Base-by-base conservation (phyloP, 306 rosid species). In the Cucumis hystrix region DNA sequence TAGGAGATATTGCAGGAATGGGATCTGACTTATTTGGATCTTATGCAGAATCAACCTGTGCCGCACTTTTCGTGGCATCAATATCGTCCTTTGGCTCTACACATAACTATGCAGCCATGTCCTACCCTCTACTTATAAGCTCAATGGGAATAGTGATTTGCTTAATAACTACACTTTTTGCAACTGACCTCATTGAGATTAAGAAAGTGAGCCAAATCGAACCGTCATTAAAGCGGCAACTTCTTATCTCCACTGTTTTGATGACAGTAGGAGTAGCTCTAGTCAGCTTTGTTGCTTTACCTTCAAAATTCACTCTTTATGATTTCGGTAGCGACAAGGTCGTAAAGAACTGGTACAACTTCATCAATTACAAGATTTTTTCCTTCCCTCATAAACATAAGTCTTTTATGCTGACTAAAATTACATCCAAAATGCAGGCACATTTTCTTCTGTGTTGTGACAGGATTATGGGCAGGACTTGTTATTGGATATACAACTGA, bases 1-100 rank as follows among this genome's bases (percentile, higher is more conserved):
- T 88, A 17, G 96, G 96, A 84, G 92, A 90, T 75, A 88, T 90
- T 35, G 92, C 92, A 20, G 92, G 96, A 28, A 90, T 90, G 92
- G 91, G 96, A 61, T 90, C 96, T 17, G 96, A 88, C 68, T 85
- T 85, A 16, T 90, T 90, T 25, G 92, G 92, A 76, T 91, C 91
- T 23, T 91, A 88, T 67, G 96, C 91, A 2, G 93, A 91, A 83
- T 82, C 92, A 69, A 83, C 91, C 43, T 88, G 93, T 79, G 96
- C 96, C 37, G 91, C 90, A 47, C 85, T 91, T 35, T 91, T 88
- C 84, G 91, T 91, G 35, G 96, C 96, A 55, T 91, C 96, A 45
- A 87, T 87, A 67, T 90, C 96, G 20, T 88, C 91, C 23, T 90
- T 90, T 35, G 96, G 96, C 61, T 45, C 52, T 60, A 56, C 45